Evolutionary conservation across 257 asterid species (phyloP).

Genomic region (Solanum piurae): DNA sequence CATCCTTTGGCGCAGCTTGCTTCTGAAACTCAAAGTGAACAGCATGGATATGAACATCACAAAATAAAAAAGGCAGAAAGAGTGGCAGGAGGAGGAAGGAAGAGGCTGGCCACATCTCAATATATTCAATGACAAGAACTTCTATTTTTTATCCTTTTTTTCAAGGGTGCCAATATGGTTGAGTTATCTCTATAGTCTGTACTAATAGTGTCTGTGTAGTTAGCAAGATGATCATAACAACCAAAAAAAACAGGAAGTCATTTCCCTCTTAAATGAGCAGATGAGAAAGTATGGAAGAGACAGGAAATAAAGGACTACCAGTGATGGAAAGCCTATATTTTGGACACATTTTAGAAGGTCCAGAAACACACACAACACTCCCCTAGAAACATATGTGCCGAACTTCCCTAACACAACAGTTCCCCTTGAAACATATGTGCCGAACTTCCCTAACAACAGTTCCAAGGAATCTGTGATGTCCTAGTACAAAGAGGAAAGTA

Average conservation of each 20-base stretch:
- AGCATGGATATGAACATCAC: slow-evolving; percentile 1
- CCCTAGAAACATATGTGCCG: not conserved
- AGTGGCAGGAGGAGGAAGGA: not conserved
- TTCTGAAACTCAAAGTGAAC: slow-evolving; percentile 48
- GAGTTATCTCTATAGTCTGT: not conserved
- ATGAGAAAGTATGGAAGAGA: not conserved
- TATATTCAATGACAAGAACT: not conserved
- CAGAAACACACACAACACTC: not conserved
- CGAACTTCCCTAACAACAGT: not conserved
- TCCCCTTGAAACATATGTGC: not conserved
- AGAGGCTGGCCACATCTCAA: not conserved
- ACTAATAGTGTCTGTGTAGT: not conserved
- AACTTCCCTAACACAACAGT: not conserved
- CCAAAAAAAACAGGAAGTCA: not conserved
- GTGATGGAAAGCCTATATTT: not conserved
- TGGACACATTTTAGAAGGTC: not conserved
- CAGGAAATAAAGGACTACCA: not conserved
- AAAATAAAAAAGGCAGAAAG: not conserved
- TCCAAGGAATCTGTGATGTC: not conserved
- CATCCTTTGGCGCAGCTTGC: slow-evolving; percentile 69
- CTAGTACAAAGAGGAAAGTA: not conserved
- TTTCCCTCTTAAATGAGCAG: not conserved
- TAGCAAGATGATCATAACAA: not conserved
- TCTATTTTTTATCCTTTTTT: not conserved
- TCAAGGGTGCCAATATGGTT: not conserved